Conservation (phyloP, 441 rosid species). For the Adansonia rubrostipa region DNA sequence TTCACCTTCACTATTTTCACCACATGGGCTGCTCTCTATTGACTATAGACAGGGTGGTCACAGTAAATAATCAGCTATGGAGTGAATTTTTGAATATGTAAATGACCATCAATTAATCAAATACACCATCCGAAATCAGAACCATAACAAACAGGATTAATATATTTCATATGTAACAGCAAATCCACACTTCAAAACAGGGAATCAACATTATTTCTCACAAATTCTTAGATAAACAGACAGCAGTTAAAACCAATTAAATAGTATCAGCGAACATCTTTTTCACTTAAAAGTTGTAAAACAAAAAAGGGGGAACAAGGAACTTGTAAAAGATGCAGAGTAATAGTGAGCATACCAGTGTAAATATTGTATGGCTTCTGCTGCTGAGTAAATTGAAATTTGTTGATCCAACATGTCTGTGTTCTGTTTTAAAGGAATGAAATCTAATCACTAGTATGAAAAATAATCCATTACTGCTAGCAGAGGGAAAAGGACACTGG, state of each 20-base stretch:
- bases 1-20: constrained; percentile 79
- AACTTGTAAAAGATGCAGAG: not conserved
- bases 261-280: not conserved
- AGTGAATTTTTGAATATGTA: constrained; percentile 10
- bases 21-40: constrained; percentile 87
- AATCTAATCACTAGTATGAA: constrained; percentile 30
- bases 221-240: constrained; percentile 10
- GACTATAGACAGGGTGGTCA: constrained; percentile 56
- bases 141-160: constrained; percentile 12
- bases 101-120: not conserved
- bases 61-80: constrained; percentile 26
- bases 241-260: constrained; percentile 17
- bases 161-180: constrained; percentile 22
- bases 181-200: constrained; percentile 16
- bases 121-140: constrained; percentile 21
- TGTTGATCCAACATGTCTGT: constrained; percentile 98
- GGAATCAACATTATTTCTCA: constrained; percentile 7
- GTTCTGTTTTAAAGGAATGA: constrained; percentile 62
- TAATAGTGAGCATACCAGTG: constrained; percentile 61
- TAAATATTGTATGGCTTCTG: constrained; percentile 98
- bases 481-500: constrained; percentile 14
- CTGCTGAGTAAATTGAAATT: constrained; percentile 97
- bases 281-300: constrained; percentile 2
- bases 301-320: not conserved
- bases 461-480: constrained; percentile 16